Percentiles rank a stretch among this genome's conserved stretches.
These are phyloP conservation scores for Thelonectria blattea DNA, from an alignment of 2,329 filamentous ascomycete species.

Conservation along the genomic window DNA sequence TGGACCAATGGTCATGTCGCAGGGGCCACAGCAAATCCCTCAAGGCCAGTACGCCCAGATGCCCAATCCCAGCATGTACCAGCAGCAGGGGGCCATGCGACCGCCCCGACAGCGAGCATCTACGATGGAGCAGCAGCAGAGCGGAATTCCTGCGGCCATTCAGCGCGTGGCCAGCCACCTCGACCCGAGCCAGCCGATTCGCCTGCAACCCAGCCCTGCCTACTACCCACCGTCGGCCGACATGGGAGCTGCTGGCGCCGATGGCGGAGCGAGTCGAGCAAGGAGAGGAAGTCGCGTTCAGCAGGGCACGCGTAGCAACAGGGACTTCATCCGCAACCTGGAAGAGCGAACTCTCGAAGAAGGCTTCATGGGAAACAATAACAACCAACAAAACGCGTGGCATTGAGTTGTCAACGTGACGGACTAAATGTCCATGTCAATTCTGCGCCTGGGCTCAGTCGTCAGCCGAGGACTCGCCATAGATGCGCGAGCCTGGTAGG, in stretches of 20 bases:
- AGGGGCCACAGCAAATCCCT: conserved; percentile 69
- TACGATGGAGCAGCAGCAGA: conserved; percentile 94
- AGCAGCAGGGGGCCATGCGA: conserved; percentile 67
- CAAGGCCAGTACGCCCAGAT: conserved; percentile 66
- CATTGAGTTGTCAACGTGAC: conserved; percentile 60
- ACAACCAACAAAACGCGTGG: conserved; percentile 62
- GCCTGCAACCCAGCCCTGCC: conserved; percentile 91
- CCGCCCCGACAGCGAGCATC: conserved; percentile 87
- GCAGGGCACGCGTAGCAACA: conserved; percentile 65
- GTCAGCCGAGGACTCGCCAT: conserved; percentile 16
- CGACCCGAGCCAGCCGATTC: conserved; percentile 91
- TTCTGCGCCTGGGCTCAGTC: conserved; percentile 18
- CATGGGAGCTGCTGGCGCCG: conserved; percentile 62
- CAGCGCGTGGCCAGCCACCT: conserved; percentile 95
- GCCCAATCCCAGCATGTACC: conserved; percentile 62
- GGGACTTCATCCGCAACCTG: conserved; percentile 92
- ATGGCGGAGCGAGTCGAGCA: conserved; percentile 62
- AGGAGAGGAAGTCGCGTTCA: conserved; percentile 78
- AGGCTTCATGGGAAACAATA: conserved; percentile 71
- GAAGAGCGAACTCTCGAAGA: conserved; percentile 95
- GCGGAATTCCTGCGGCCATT: conserved; percentile 88
- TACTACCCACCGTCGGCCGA: conserved; percentile 96
- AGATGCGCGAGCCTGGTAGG: conserved; percentile 10
- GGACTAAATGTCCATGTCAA: conserved; percentile 28
- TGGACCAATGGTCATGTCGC: conserved; percentile 74